Base-by-base conservation (phyloP, 2,329 filamentous ascomycete genomes). In the Pezicula carpinea region DNA sequence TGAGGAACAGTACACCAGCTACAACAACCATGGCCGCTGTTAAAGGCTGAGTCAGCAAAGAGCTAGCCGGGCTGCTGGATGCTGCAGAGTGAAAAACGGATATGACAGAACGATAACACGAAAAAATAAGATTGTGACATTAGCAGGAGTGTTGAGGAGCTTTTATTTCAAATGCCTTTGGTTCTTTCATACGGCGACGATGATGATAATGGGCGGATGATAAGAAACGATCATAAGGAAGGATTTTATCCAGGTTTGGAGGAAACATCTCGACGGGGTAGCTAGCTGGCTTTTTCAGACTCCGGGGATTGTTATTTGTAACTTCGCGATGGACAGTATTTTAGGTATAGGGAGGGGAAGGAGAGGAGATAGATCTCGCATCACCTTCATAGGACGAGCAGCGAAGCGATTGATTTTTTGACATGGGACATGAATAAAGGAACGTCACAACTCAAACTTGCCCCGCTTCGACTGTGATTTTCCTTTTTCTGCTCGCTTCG, bases 221-320 rank as follows among this genome's bases (percentile, higher is more conserved):
- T 10, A 23, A 15, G n/a, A 19, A 23, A 15, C 26, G 13, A 29
- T 29, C 26, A 34, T 39, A 23, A 18, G 7, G 15, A 42, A 31
- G 31, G 29, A 43, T 26, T 36, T 8, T 29, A 29, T 29, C 13
- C 5, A 29, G 43, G 43, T 31, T 42, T 41, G 21, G 44, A 36
- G 42, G 38, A 41, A 21, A 15, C 29, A 51, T 59, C 56, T 57
- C 56, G 48, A 59, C 56, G 56, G 56, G 54, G 52, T 50, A 48
- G 46, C 38, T 47, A 43, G 46, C 43, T 31, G n/a, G 36, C 42
- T 40, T 39, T 42, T 47, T 47, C 21, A 44, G 39, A 56, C 50
- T 56, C 52, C 53, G 56, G 54, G 53, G 56, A 54, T 54, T 36
- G 18, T 19, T 11, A 26, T 35, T 26, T 46, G 41, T 45, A 43